Evolutionary conservation across 2,329 filamentous ascomycete species (phyloP), one percentile per base, ranked within the genome.

Genomic region (Colletotrichum ledebouriae): DNA sequence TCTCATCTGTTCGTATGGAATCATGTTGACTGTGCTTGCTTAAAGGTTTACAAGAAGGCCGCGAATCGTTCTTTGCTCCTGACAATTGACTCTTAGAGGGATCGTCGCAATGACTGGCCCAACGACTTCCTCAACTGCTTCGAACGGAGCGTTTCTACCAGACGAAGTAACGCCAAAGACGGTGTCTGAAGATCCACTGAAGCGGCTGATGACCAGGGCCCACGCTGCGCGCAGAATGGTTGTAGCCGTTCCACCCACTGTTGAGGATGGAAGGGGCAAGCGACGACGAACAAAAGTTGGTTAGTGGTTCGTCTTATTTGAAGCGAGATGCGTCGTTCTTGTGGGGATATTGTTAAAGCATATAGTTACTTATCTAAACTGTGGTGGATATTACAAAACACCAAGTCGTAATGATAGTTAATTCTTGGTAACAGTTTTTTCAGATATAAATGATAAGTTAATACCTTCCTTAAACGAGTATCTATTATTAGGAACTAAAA

Each of bases 101-200:
- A 69, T 49, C 3, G 66, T 69, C 2, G 66, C 73, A 41, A 76
- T 71, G n/a, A 71, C 63, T 10, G 76, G 71, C 2, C 76, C 76
- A 84, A 69, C 42, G 50, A 75, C 70, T 17, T 71, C 70, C 49
- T 76, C 73, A 15, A 71, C 39, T 12, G 47, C 59, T 5, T 47
- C 49, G 3, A 78, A 68, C 4, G 66, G 41, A 6, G 63, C 61
- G 37, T 69, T 80, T 15, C 66, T 53, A 4, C 66, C 66, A 47
- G 80, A 80, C 9, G 81, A 73, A 0, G 78, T 81, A 67, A 79
- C 77, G 6, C 80, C 81, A 59, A 83, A 82, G 13, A 80, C 72
- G 37, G 81, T 75, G 52, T 81, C 78, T 9, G 75, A 64, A 20
- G 76, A 73, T 1, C 75, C 75, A 62, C 79, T 76, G 64, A 81